Evolutionary conservation across 2,329 filamentous ascomycete genomes (phyloP).

Genomic region (Sarocladium strictum): DNA sequence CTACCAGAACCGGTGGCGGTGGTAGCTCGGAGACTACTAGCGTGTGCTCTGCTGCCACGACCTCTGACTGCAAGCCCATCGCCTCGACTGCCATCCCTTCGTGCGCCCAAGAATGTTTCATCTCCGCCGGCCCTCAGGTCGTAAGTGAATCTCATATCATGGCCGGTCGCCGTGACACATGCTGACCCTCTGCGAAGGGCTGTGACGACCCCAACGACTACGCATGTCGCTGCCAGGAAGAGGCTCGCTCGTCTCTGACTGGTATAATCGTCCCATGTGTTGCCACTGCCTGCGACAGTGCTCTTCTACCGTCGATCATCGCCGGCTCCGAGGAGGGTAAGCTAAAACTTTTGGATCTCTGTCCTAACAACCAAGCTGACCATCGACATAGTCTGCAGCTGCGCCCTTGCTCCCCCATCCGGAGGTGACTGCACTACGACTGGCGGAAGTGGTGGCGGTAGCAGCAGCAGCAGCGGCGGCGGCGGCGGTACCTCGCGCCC

Average conservation of each 20-base stretch:
- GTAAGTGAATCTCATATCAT: slow-evolving; percentile 9
- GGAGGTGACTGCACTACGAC: slow-evolving; percentile 10
- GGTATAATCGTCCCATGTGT: slow-evolving; percentile 18
- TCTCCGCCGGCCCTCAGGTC: slow-evolving; percentile 15
- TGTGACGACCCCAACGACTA: slow-evolving; percentile 17
- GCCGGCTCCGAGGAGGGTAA: slow-evolving; percentile 15
- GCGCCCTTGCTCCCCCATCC: slow-evolving; percentile 11
- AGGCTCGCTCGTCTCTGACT: slow-evolving; percentile 15
- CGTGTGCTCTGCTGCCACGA: slow-evolving; percentile 12
- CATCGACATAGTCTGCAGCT: slow-evolving; percentile 5
- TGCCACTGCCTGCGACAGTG: slow-evolving; percentile 15
- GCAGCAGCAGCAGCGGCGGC: neutral
- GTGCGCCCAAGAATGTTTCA: slow-evolving; percentile 19
- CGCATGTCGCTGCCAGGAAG: slow-evolving; percentile 18
- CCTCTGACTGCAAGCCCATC: slow-evolving; percentile 15
- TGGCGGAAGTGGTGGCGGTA: neutral
- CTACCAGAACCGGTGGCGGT: no score
- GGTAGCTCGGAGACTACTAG: slow-evolving; percentile 1
- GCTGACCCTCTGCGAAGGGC: neutral
- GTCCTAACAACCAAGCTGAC: neutral
- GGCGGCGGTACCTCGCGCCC: slow-evolving; percentile 5
- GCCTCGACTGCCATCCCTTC: slow-evolving; percentile 17
- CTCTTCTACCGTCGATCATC: slow-evolving; percentile 16
- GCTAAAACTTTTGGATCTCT: neutral
- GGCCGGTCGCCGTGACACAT: neutral